Evolutionary conservation across 2,329 filamentous ascomycete genomes (phyloP).

Genomic region (Fusarium nurragi): DNA sequence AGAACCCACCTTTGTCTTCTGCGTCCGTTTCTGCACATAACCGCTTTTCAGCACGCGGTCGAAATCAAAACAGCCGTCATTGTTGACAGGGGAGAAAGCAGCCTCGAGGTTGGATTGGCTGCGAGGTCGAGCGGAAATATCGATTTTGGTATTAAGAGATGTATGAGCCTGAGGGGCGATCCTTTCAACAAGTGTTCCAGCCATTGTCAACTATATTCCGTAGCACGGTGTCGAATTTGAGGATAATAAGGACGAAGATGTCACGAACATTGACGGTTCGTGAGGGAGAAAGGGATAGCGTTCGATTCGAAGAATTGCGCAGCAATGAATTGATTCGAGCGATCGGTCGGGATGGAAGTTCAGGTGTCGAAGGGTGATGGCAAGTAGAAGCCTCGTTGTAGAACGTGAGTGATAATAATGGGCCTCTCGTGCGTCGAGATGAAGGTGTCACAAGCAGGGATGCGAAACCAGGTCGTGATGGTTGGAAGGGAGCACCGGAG

Average conservation of each 20-base stretch:
- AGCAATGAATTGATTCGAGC: background rate
- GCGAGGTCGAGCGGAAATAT: slow-evolving; percentile 35
- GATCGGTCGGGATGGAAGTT: background rate
- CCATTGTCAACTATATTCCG: slow-evolving; percentile 35
- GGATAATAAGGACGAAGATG: slow-evolving; percentile 9
- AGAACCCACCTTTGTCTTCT: slow-evolving; percentile 83
- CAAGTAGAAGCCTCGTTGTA: slow-evolving; percentile 17
- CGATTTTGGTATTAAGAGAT: slow-evolving; percentile 25
- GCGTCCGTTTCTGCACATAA: slow-evolving; percentile 85
- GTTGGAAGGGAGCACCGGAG: slow-evolving; percentile 20
- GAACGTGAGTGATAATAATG: slow-evolving; percentile 24
- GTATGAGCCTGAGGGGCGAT: slow-evolving; percentile 17
- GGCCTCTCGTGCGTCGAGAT: slow-evolving; percentile 24
- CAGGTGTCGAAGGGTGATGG: background rate
- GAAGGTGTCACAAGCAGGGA: slow-evolving; percentile 39
- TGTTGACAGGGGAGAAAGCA: slow-evolving; percentile 85
- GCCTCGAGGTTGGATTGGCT: slow-evolving; percentile 61
- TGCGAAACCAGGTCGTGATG: slow-evolving; percentile 26
- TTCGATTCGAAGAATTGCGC: background rate
- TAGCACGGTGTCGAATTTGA: slow-evolving; percentile 10
- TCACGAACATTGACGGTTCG: slow-evolving; percentile 34
- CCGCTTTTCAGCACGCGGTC: slow-evolving; percentile 93
- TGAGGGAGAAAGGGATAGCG: background rate
- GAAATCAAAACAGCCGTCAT: slow-evolving; percentile 95
- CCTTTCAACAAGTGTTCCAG: slow-evolving; percentile 41